Conservation (phyloP, 805 yeast genomes). For the Candida easanensis region DNA sequence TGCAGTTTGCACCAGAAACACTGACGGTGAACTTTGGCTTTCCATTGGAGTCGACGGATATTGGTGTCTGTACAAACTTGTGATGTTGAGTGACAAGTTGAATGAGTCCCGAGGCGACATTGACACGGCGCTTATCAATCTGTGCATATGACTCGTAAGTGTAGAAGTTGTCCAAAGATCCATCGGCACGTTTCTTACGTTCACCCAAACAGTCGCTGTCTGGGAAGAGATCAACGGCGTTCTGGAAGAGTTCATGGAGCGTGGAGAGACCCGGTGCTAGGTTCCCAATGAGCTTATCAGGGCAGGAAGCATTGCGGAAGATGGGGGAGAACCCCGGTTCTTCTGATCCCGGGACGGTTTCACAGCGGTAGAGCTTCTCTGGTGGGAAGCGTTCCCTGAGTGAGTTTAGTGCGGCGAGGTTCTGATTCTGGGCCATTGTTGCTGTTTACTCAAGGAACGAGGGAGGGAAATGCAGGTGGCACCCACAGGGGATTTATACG, state of each 20-base stretch:
- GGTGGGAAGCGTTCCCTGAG: slow-evolving; percentile 16
- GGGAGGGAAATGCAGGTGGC: not conserved
- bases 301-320: slow-evolving; percentile 36
- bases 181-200: slow-evolving; percentile 21
- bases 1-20: slow-evolving; percentile 47
- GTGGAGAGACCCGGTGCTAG: slow-evolving; percentile 32
- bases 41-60: slow-evolving; percentile 7
- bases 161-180: slow-evolving; percentile 37
- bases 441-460: not conserved
- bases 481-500: too few relatives aligned
- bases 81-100: slow-evolving; percentile 26
- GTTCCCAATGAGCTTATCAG: slow-evolving; percentile 24
- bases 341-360: slow-evolving; percentile 31
- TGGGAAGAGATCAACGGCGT: slow-evolving; percentile 31
- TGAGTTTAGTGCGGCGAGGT: slow-evolving; percentile 8
- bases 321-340: slow-evolving; percentile 43
- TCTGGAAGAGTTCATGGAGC: slow-evolving; percentile 36
- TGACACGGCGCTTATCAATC: slow-evolving; percentile 34
- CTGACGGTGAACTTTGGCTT: slow-evolving; percentile 40
- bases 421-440: slow-evolving; percentile 3
- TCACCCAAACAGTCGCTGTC: slow-evolving; percentile 39
- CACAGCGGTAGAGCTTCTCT: slow-evolving; percentile 18
- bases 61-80: slow-evolving; percentile 2
- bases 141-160: slow-evolving; percentile 38
- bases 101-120: slow-evolving; percentile 46